Conservation (phyloP, 2,329 filamentous ascomycete species). For the Phyllosticta ampelicida region DNA sequence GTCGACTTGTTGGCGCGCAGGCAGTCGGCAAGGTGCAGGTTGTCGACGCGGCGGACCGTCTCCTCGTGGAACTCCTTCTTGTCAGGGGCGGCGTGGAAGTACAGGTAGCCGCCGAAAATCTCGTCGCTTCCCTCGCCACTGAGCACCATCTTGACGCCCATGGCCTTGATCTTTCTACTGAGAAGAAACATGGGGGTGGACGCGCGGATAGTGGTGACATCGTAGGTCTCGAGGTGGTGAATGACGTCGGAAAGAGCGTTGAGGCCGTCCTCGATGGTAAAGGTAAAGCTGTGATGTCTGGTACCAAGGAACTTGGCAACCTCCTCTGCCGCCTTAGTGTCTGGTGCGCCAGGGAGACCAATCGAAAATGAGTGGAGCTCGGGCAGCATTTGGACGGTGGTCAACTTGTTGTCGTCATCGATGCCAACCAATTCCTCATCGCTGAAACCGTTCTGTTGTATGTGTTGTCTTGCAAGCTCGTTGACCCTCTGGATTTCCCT, state of each 20-base stretch:
- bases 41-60: conserved; percentile 88
- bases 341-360: conserved; percentile 82
- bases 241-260: conserved; percentile 97
- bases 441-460: conserved; percentile 28
- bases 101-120: conserved; percentile 96
- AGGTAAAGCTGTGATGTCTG: conserved; percentile 96
- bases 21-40: conserved; percentile 93
- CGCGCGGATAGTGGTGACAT: conserved; percentile 95
- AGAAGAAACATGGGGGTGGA: conserved; percentile 98
- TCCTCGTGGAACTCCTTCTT: conserved; percentile 92
- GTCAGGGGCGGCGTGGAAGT: conserved; percentile 91
- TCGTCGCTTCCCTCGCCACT: conserved; percentile 95
- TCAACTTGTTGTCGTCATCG: conserved; percentile 81
- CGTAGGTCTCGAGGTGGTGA: conserved; percentile 94
- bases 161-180: conserved; percentile 97
- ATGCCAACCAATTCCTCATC: conserved; percentile 69
- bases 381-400: conserved; percentile 80
- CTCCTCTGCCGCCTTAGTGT: conserved; percentile 82
- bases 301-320: conserved; percentile 96
- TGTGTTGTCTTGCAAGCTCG: conserved; percentile 42
- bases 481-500: conserved; percentile 75
- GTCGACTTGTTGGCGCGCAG: conserved; percentile 98
- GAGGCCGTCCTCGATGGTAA: conserved; percentile 93
- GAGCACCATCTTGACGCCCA: conserved; percentile 99
- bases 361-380: conserved; percentile 99